Base-by-base conservation (phyloP, 257 asterid genomes). In the Lycium barbarum region DNA sequence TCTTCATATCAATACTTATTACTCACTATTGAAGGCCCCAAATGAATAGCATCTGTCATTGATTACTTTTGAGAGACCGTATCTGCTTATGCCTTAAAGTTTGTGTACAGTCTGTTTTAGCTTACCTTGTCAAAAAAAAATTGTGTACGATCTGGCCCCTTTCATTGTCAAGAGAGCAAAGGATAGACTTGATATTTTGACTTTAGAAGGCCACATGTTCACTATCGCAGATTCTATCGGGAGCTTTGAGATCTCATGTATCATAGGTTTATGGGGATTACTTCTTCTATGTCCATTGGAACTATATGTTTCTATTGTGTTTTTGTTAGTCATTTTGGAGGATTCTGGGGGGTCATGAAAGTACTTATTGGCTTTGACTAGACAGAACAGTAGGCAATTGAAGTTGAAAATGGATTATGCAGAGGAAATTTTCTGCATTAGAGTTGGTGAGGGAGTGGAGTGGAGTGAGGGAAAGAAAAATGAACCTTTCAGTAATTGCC, bases 381-480 rank as follows among this genome's bases (percentile, higher is more conserved):
- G 43, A 57, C 80, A 72, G 35, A 72, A 45, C 36, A 18, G 11
- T 5, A 43, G 35, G 38, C 18, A 71, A n/a, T 45, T 43, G 57
- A 72, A 43, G 80, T 72, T 72, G 80, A 72, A 18, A 63, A 72
- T 72, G 80, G 40, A 70, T 13, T 14, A 53, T 13, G 14, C 20
- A 49, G 2, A 74, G 40, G 36, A 51, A 33, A 3, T 6, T 49
- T 73, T 49, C 45, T 74, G 81, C 59, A n/a, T 45, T 73, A 20
- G 17, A 73, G 59, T 45, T 73, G n/a, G 59, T 73, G 36, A 3
- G 55, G 18, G 79, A 17, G 36, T 43, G 55, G 72, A 65, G 22
- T 7, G 74, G 72, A 65, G 22, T 7, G 76, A 35, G 43, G 18
- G 18, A 7, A 38, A 67, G 47, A 38, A 70, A 8, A 18, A 17